Evolutionary conservation across 805 yeast genomes (phyloP), one percentile per base, ranked within the genome.

Genomic region (Lipomyces orientalis): DNA sequence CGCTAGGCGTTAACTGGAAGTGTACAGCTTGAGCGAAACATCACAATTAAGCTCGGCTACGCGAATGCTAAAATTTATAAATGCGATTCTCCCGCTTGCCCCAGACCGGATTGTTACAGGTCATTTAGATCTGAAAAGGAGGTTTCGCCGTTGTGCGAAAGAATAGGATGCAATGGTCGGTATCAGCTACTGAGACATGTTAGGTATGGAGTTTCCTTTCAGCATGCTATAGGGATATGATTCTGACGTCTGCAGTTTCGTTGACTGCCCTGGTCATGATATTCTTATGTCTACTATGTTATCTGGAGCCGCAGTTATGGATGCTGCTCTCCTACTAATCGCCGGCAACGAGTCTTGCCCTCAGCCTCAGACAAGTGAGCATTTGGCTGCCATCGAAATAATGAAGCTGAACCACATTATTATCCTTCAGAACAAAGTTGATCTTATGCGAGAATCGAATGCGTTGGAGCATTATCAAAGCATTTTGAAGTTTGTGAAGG

Each of bases 271-370:
- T 69, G 99, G 99, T 81, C 99, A 95, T 90, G 99, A 95, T 85
- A 96, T 95, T 84, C 89, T 95, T 80, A 95, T 95, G 99, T 93
- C 98, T 86, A 95, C 99, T 73, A 95, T 95, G 99, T 88, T 95
- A 87, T 93, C 98, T 58, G 99, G 99, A 79, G 99, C 99, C 49
- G 99, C 99, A 19, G 99, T 95, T 73, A 95, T 95, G 99, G 99
- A 95, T 82, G 99, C 99, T 65, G 99, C 99, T 1, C 84, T 95
- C 70, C 84, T 95, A 77, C 86, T 95, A 73, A 89, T 95, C 78
- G 99, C 99, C 35, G 99, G 98, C 81, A 95, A 95, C 80, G 99
- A 95, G 85, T 88, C 97, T 64, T 95, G 99, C 85, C 99, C 99
- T 69, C 99, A 95, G 84, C 99, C 99, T 56, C 99, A 95, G 84